Evolutionary conservation across 768 basidiomycete species (phyloP).

Genomic region (Termitomyces sp.): DNA sequence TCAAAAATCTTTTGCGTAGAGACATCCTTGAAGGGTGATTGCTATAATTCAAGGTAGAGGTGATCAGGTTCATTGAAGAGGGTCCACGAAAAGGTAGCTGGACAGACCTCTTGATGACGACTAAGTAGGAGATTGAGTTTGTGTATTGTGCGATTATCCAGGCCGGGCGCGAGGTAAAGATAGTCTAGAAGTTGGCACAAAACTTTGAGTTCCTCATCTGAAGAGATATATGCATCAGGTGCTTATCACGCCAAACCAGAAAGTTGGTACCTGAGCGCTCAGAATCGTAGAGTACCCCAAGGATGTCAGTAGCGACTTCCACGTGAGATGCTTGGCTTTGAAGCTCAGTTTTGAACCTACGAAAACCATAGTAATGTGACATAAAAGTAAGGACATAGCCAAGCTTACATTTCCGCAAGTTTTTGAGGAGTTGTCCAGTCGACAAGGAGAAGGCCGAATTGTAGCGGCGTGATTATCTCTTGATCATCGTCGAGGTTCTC

Average conservation of each 20-base stretch:
- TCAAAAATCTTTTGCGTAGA: constrained; percentile 48
- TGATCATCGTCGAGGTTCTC: constrained; percentile 66
- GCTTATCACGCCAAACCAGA: not conserved
- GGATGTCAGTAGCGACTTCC: constrained; percentile 51
- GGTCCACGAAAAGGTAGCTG: not conserved
- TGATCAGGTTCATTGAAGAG: not conserved
- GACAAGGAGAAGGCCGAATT: constrained; percentile 72
- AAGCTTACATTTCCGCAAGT: constrained; percentile 38
- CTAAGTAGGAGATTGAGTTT: constrained; percentile 42
- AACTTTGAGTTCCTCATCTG: constrained; percentile 58
- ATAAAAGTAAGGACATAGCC: not conserved
- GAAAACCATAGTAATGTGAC: not conserved
- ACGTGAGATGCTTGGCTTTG: constrained; percentile 37
- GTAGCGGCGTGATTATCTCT: constrained; percentile 65
- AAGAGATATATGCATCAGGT: not conserved
- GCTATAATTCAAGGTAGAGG: constrained; percentile 25
- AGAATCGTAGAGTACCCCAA: constrained; percentile 41
- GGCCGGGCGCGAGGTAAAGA: constrained; percentile 40
- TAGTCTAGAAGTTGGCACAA: constrained; percentile 61
- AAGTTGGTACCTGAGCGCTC: constrained; percentile 31
- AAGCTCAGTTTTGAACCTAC: constrained; percentile 9
- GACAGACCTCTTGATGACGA: constrained; percentile 43
- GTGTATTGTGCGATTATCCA: constrained; percentile 33
- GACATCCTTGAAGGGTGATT: constrained; percentile 52
- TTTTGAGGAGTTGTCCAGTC: constrained; percentile 90